Base-by-base conservation (phyloP, 306 rosid genomes). In the Astragalus glycyphyllos region DNA sequence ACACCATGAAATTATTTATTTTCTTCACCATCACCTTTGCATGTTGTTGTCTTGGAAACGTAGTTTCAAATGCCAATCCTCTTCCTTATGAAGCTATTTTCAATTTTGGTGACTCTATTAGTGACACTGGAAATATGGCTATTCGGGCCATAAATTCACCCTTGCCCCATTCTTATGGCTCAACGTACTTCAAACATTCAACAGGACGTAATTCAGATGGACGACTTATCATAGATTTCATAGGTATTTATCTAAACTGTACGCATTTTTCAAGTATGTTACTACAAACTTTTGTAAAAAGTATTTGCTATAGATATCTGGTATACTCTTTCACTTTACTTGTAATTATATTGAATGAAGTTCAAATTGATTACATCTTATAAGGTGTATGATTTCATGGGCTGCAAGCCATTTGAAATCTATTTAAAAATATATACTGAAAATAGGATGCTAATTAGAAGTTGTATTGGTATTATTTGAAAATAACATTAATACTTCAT, bases 61-160 rank as follows among this genome's bases (percentile, higher is more conserved):
- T 68, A 1, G 10, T 45, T 50, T 14, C 34, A 10, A 8, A 5
- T 50, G 32, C 73, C 0, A 58, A 35, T 7, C 0, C 69, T 63
- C 42, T 53, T 13, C 56, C 58, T 11, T 82, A 82, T 14, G 46
- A 80, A 11, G 79, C 85, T 5, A 71, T 60, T 2, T 86, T 83
- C 47, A 83, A 77, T 76, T 83, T 86, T 4, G 83, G 88, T 1
- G 88, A 83, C 66, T 86, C 88, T 5, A 77, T 83, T 1, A 78
- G 84, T 71, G 90, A 85, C 77, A 85, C 85, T 0, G 85, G 86
- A 76, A 86, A 81, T 34, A 54, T 20, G n/a, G 73, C 3, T 26
- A 26, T 0, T 0, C 4, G 77, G 5, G 8, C 4, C 3, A 0
- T 0, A 0, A 1, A 56, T 60, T 4, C 1, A 15, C n/a, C 29